Evolutionary conservation across 2,329 filamentous ascomycete genomes (phyloP), one percentile per base, ranked within the genome.

Genomic region (Sporothrix luriei): DNA sequence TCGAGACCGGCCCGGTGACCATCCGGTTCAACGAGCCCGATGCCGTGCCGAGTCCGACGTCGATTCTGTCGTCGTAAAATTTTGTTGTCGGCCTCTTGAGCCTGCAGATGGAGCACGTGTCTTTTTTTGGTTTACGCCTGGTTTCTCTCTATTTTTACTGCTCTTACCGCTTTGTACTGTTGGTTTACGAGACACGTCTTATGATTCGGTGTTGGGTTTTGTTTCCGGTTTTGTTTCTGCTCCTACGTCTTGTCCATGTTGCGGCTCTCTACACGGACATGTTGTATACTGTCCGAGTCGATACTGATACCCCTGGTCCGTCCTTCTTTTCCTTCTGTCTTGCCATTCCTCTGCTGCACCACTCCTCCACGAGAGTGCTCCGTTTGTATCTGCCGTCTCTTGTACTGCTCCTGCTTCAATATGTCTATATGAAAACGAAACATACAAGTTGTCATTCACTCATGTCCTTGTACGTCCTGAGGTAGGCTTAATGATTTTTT

Each of bases 31-130:
- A 71, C 13, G 73, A 73, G 65, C 69, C 73, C 0, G 73, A 73
- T n/a, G 48, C 71, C 2, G 70, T 69, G 46, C 62, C 69, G 3
- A 69, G 69, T 24, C 59, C 70, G 21, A 24, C 72, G 9, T 48
- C 55, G 1, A 57, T 71, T 1, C 14, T 71, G 61, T 67, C 67
- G 83, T 82, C 61, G 82, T 57, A n/a, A 26, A 13, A n/a, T 83
- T 74, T 79, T 80, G 74, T 85, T 87, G 77, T 71, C n/a, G 82
- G 19, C 11, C 4, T 64, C 13, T 49, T 54, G 29, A 43, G 13
- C 14, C 14, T 14, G 40, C 40, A 43, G 11, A 14, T 2, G 40
- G 1, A 33, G 33, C 40, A 16, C 40, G 33, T 66, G 4, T 54
- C 13, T 61, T 43, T 14, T 4, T 40, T 43, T 66, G 52, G 51